These are phyloP conservation scores for Pelagomonas calceolata DNA, from an alignment of 108 stramenopile species.

Conservation along the genomic window DNA sequence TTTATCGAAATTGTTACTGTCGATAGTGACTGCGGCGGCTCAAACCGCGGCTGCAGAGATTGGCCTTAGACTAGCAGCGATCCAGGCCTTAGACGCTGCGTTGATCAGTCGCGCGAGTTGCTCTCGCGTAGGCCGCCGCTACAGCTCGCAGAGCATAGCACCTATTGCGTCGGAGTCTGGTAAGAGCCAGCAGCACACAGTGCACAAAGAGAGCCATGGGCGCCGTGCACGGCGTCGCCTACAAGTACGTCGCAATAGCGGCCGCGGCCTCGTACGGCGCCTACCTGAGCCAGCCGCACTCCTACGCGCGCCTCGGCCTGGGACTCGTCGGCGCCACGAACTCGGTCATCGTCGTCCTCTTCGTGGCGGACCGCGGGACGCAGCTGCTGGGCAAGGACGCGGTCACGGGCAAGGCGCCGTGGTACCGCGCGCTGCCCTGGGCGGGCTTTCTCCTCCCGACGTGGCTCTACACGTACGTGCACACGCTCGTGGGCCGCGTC, in stretches of 20 bases:
- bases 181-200: too few species aligned
- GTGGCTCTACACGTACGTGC: slow-evolving; percentile 3
- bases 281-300: not conserved
- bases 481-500: slow-evolving; percentile 1
- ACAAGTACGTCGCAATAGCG: slow-evolving; percentile 2
- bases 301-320: not conserved
- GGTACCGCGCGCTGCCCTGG: slow-evolving; percentile 1
- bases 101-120: too few species aligned
- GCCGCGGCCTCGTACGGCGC: not conserved
- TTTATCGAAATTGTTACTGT: too few species aligned
- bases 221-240: slow-evolving; percentile 4
- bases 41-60: too few species aligned
- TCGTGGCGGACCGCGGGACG: not conserved
- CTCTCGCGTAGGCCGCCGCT: too few species aligned
- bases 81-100: too few species aligned
- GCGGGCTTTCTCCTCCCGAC: slow-evolving; percentile 1
- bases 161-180: too few species aligned
- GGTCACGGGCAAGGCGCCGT: not conserved
- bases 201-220: slow-evolving; percentile 7
- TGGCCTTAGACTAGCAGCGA: too few species aligned
- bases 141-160: too few species aligned
- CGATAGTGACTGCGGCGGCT: too few species aligned
- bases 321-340: not conserved
- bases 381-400: not conserved
- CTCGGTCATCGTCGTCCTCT: not conserved